phyloP scores from a whole-genome alignment of 805 yeast genomes.

The Candida verbasci region DNA sequence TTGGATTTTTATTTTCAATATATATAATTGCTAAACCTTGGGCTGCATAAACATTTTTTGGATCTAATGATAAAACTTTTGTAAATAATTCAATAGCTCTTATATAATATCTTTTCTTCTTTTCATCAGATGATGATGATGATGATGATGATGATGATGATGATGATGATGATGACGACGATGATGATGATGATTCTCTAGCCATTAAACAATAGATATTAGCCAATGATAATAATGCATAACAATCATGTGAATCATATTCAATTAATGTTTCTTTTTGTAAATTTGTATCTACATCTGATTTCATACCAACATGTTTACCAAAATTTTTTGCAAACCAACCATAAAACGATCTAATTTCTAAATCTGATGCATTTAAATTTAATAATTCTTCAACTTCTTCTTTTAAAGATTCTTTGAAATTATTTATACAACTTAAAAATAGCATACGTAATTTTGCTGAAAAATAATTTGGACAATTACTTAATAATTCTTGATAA shows the following conservation, averaged over 20 bases:
- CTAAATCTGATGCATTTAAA: conserved; percentile 58
- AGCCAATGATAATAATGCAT: conserved; percentile 86
- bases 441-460: conserved; percentile 72
- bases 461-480: conserved; percentile 66
- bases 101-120: conserved; percentile 68
- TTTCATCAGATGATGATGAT: conserved; percentile 26
- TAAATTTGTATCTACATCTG: conserved; percentile 67
- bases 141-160: too few relatives aligned
- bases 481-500: conserved; percentile 54
- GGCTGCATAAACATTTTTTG: conserved; percentile 89
- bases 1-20: conserved; percentile 75
- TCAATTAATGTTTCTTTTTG: conserved; percentile 81
- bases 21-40: conserved; percentile 94
- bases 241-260: conserved; percentile 81
- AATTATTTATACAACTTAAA: conserved; percentile 43
- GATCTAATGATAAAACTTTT: conserved; percentile 81
- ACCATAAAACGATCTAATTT: conserved; percentile 85
- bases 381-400: conserved; percentile 55
- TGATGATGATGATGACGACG: too few relatives aligned
- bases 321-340: conserved; percentile 75
- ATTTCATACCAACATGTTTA: conserved; percentile 42
- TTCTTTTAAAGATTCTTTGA: conserved; percentile 44
- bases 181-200: conserved; percentile 48
- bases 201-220: conserved; percentile 83
- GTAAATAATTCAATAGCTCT: conserved; percentile 91